These are phyloP conservation scores for Naganishia albida DNA, from an alignment of 1,284 basidiomycete genomes.

Conservation along the genomic window DNA sequence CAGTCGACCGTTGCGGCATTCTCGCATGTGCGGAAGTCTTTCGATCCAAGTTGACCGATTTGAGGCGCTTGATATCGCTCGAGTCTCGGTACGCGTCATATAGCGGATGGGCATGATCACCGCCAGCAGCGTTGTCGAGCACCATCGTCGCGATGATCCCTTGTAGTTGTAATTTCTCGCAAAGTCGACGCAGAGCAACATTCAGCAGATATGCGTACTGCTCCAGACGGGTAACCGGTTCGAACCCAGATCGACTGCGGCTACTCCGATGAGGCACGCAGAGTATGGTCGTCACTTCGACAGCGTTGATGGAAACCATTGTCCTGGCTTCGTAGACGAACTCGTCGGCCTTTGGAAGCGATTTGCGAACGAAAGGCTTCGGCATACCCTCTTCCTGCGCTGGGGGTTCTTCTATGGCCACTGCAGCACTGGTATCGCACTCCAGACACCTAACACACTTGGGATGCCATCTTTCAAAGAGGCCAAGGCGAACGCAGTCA, in stretches of 20 bases:
- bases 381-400: slow-evolving; percentile 42
- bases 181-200: slow-evolving; percentile 88
- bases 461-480: slow-evolving; percentile 95
- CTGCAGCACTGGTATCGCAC: slow-evolving; percentile 73
- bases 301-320: slow-evolving; percentile 51
- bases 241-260: slow-evolving; percentile 74
- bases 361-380: slow-evolving; percentile 60
- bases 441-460: slow-evolving; percentile 79
- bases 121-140: not conserved
- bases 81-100: slow-evolving; percentile 72
- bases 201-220: slow-evolving; percentile 97
- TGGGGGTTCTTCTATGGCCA: slow-evolving; percentile 58
- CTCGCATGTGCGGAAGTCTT: slow-evolving; percentile 86
- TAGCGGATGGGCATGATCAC: slow-evolving; percentile 35
- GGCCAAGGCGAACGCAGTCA: slow-evolving; percentile 89
- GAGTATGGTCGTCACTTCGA: slow-evolving; percentile 60
- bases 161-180: slow-evolving; percentile 76
- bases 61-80: slow-evolving; percentile 90
- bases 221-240: slow-evolving; percentile 88
- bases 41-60: slow-evolving; percentile 85
- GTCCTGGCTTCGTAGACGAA: slow-evolving; percentile 69
- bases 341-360: slow-evolving; percentile 72
- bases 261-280: slow-evolving; percentile 75
- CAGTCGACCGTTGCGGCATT: slow-evolving; percentile 88
- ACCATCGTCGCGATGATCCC: slow-evolving; percentile 55